Percentiles rank a stretch among this genome's conserved stretches.
These are phyloP conservation scores for Trifolium dubium DNA, from an alignment of 306 rosid genomes.

Conservation along the genomic window DNA sequence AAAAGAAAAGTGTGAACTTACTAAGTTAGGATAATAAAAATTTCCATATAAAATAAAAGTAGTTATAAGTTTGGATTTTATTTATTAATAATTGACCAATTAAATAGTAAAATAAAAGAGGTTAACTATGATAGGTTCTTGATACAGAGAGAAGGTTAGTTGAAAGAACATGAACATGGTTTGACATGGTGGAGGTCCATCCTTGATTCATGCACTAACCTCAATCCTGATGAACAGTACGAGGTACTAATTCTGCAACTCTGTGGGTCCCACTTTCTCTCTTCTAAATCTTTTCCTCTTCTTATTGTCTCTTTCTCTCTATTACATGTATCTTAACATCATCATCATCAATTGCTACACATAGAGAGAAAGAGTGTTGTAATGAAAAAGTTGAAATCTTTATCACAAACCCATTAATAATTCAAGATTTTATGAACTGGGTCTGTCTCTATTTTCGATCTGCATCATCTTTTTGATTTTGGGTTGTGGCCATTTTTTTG, in stretches of 20 bases:
- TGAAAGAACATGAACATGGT: conserved; percentile 2
- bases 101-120: background rate
- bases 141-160: background rate
- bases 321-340: background rate
- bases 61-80: no score
- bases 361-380: background rate
- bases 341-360: background rate
- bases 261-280: conserved; percentile 2
- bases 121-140: background rate
- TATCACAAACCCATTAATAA: background rate
- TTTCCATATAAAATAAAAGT: no score
- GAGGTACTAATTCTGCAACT: conserved; percentile 12
- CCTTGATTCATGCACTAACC: conserved; percentile 9
- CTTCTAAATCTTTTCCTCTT: background rate
- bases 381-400: background rate
- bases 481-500: background rate
- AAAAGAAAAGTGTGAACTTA: no score
- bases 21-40: no score
- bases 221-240: background rate
- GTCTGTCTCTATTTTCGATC: background rate
- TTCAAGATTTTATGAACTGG: background rate
- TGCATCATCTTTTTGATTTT: background rate
- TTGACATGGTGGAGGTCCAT: conserved; percentile 10
- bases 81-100: no score
- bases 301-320: conserved; percentile 20